Evolutionary conservation across 306 rosid genomes (phyloP).

Genomic region (Pachyrhizus erosus): DNA sequence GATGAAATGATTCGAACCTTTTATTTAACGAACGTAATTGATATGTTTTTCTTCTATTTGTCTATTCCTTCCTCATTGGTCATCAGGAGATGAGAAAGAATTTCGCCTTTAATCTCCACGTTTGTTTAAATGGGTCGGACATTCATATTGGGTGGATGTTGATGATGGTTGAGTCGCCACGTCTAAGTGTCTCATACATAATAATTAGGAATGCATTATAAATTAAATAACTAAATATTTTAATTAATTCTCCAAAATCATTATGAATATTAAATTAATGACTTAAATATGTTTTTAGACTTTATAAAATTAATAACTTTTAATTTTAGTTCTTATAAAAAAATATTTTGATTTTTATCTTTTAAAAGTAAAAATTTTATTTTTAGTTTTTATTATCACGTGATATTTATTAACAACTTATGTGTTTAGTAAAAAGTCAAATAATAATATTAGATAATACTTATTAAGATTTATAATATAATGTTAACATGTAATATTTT

Average conservation of each 20-base stretch:
- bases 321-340: too few relatives aligned
- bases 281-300: too few relatives aligned
- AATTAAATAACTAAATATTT: background rate
- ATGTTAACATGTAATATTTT: too few relatives aligned
- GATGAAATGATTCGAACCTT: conserved; percentile 11
- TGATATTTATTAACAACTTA: too few relatives aligned
- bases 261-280: too few relatives aligned
- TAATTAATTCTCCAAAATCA: background rate
- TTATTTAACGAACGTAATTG: background rate
- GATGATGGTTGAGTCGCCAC: background rate
- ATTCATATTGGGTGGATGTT: background rate
- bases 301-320: too few relatives aligned
- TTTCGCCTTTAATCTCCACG: background rate
- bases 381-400: too few relatives aligned
- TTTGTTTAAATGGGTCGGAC: background rate
- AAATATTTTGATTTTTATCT: too few relatives aligned
- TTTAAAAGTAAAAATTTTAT: too few relatives aligned
- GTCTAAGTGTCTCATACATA: background rate
- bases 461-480: too few relatives aligned
- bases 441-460: too few relatives aligned
- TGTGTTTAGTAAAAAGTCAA: too few relatives aligned
- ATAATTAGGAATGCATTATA: background rate
- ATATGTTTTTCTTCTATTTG: background rate
- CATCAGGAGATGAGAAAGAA: background rate
- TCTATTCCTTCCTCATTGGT: background rate